Percentiles rank a stretch among this genome's conserved stretches.
These are phyloP conservation scores for Nyssa sinensis DNA, from an alignment of 148 eudicot species.

Conservation along the genomic window DNA sequence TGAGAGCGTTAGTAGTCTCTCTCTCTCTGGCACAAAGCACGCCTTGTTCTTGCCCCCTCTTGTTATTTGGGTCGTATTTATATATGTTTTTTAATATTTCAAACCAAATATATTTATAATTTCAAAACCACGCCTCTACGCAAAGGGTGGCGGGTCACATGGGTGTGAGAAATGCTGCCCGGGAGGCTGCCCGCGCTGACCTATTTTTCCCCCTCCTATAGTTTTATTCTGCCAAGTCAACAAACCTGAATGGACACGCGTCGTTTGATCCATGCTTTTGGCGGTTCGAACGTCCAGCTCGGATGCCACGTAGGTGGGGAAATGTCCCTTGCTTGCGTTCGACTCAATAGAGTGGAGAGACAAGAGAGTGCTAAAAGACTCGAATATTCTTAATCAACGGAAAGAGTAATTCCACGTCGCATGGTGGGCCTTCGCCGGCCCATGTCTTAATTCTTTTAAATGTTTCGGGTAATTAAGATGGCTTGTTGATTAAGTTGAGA, in stretches of 20 bases:
- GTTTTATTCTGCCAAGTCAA: not conserved
- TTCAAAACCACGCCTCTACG: conserved; percentile 15
- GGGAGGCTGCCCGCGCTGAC: conserved; percentile 17
- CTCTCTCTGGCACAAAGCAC: conserved; percentile 18
- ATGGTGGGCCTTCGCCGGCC: not conserved
- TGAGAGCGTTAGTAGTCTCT: not conserved
- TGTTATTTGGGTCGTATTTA: conserved; percentile 8
- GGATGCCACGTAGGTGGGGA: not conserved
- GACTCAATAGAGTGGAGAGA: conserved; percentile 1
- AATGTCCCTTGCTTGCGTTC: conserved; percentile 11
- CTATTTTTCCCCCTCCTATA: not conserved
- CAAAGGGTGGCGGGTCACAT: conserved; percentile 19
- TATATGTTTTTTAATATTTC: not conserved
- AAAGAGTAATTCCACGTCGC: not conserved
- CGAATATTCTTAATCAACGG: not conserved
- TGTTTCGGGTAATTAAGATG: not conserved
- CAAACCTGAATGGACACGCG: not conserved
- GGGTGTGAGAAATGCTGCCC: conserved; percentile 31
- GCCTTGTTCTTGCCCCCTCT: conserved; percentile 15
- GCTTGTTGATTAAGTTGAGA: conserved; percentile 14
- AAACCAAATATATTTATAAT: not conserved
- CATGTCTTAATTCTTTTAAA: too few relatives aligned
- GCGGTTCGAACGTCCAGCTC: not conserved
- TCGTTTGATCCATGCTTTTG: not conserved
- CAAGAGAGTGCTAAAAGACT: too few relatives aligned